Base-by-base conservation (phyloP, 129 eudicot genomes). In the Chrysanthemum makinoi region DNA sequence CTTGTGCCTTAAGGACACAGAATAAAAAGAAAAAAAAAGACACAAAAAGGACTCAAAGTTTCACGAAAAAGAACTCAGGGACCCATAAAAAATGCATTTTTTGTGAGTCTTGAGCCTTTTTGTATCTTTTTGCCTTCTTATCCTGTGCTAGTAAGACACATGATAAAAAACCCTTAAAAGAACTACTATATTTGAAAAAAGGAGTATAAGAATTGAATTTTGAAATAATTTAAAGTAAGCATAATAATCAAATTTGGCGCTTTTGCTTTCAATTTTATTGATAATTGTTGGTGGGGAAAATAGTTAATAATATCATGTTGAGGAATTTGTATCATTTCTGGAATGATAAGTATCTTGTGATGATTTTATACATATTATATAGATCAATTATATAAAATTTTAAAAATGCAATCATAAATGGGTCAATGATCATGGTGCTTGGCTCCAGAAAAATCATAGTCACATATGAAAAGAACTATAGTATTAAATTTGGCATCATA, bases 241-340 rank as follows among this genome's bases (percentile, higher is more conserved):
- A 66, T 24, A 54, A 48, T 66, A 44, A 57, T 66, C 19, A 75
- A 58, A 76, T 48, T 47, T 17, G 64, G 51, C 44, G 75, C n/a
- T 52, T 69, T 52, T 62, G 62, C 51, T 62, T 60, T 69, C 64
- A 69, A 24, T 61, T 77, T 50, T 60, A 69, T 61, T 62, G 46
- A 69, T 76, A 68, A 49, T 47, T 68, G 74, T 61, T 77, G 51
- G 81, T 77, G 77, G 81, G 76, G 72, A 26, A 77, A 69, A 77
- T 70, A 62, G 63, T 62, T 70, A 46, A 63, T 46, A 8, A 24
- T 20, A 15, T 56, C 67, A 63, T 71, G 60, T 64, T 78, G 72
- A 63, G 72, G 77, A 71, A 71, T 56, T 70, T 70, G 12, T 69
- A 77, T 51, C 49, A 10, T 65, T 65, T 50, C 70, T 61, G 63